Base-by-base conservation (phyloP, 2,329 filamentous ascomycete genomes). In the Penicillium sp. region DNA sequence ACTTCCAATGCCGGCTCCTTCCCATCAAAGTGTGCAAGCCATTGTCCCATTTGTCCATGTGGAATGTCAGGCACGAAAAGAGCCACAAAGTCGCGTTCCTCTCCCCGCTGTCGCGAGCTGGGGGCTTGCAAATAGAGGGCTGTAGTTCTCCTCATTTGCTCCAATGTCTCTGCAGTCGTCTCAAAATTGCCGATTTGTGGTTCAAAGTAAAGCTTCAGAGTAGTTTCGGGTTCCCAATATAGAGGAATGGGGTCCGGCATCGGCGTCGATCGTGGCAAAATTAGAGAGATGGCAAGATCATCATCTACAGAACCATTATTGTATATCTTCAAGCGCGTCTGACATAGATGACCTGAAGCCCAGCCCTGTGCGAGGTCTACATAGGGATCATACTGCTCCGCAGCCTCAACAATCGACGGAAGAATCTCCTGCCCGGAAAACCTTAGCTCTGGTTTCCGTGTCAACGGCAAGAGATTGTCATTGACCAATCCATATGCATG, bases 401-500 rank as follows among this genome's bases (percentile, higher is more conserved):
- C 57, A 3, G 60, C 64, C 9, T 67, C 60, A 14, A 64, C 18
- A 2, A 67, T 45, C 0, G 67, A 54, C 0, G 67, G 63, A 1
- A 67, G n/a, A 11, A 40, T n/a, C 11, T 7, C 26, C n/a, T 55
- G 30, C 7, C 62, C 58, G 7, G 51, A 39, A 30, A 53, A 42
- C 7, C 47, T 54, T 4, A 64, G 52, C n/a, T 68, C 62, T 10
- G 56, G 52, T 13, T 80, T 74, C 8, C 54, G 56, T 1, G 61
- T 63, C 8, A 73, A 65, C 4, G 93, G 93, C 38, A 96, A 77
- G 0, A 97, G 73, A 62, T 96, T 80, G 13, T 95, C 83, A 57
- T 90, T 91, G 1, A 97, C 72, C 5, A 97, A 76, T 0, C 88
- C 87, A 26, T 82, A 86, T 7, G 82, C 63, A 66, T 93, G 85